Percentiles rank a stretch among this genome's conserved stretches.
phyloP scores from a whole-genome alignment of 2,329 filamentous ascomycete genomes.

The Microcera coccophila region DNA sequence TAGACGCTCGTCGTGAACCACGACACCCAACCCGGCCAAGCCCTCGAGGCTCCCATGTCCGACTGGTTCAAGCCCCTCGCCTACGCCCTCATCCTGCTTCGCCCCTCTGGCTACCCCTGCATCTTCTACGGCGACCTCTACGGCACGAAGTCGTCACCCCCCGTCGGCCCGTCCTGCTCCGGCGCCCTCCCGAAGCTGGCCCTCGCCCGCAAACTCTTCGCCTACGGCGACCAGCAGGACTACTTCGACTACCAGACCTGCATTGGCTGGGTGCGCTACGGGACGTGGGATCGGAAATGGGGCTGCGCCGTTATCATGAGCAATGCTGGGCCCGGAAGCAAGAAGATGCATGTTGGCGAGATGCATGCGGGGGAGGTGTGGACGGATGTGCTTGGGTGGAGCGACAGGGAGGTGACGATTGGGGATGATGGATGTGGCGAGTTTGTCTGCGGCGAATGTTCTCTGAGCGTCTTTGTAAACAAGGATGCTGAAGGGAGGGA shows the following conservation, averaged over 20 bases:
- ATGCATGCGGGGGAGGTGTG: slow-evolving; percentile 58
- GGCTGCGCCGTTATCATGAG: slow-evolving; percentile 57
- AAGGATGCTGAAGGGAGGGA: slow-evolving; percentile 49
- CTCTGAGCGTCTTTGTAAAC: slow-evolving; percentile 58
- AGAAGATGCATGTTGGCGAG: slow-evolving; percentile 61
- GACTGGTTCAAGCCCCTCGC: slow-evolving; percentile 68
- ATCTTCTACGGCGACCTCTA: slow-evolving; percentile 70
- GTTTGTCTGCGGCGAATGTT: slow-evolving; percentile 53
- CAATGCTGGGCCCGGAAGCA: slow-evolving; percentile 46
- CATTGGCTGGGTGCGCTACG: slow-evolving; percentile 56
- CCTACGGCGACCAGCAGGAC: slow-evolving; percentile 62
- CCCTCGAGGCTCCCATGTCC: slow-evolving; percentile 53
- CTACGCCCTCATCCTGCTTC: slow-evolving; percentile 67
- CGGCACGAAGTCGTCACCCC: slow-evolving; percentile 48
- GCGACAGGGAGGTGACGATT: slow-evolving; percentile 53
- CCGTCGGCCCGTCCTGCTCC: slow-evolving; percentile 50
- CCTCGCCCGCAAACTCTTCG: slow-evolving; percentile 61
- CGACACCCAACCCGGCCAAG: slow-evolving; percentile 53
- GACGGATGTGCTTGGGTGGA: slow-evolving; percentile 60
- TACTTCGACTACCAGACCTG: slow-evolving; percentile 60
- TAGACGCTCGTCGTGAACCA: slow-evolving; percentile 68
- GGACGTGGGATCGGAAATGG: slow-evolving; percentile 41
- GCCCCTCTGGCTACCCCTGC: slow-evolving; percentile 59
- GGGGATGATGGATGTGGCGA: slow-evolving; percentile 56
- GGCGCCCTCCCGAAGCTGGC: slow-evolving; percentile 55